Conservation (phyloP, 2,329 filamentous ascomycete species). For the Xylariaceae sp. region DNA sequence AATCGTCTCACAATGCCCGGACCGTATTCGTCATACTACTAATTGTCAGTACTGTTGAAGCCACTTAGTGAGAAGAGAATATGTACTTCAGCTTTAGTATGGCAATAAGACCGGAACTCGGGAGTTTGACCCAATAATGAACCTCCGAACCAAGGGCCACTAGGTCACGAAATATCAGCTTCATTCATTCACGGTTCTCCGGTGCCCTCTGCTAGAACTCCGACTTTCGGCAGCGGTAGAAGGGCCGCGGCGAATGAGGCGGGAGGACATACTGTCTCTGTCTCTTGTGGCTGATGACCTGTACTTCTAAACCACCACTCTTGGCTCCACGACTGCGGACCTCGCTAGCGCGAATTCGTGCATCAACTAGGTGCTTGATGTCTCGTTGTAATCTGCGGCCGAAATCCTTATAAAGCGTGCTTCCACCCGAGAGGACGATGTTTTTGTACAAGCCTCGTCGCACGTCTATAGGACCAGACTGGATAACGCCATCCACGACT, state of each 20-base stretch:
- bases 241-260: too few relatives aligned
- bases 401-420: conserved; percentile 98
- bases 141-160: conserved; percentile 94
- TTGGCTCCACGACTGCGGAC: conserved; percentile 85
- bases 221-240: too few relatives aligned
- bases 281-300: conserved; percentile 95
- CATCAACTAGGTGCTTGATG: conserved; percentile 93
- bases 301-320: conserved; percentile 91
- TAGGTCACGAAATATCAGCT: too few relatives aligned
- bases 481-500: conserved; percentile 95
- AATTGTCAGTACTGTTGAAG: conserved; percentile 5
- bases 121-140: conserved; percentile 95
- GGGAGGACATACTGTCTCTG: conserved; percentile 73
- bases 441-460: conserved; percentile 98
- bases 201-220: too few relatives aligned
- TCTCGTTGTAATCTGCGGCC: conserved; percentile 92
- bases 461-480: conserved; percentile 96
- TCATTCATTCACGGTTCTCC: too few relatives aligned
- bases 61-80: neutral
- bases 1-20: conserved; percentile 94
- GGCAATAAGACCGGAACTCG: conserved; percentile 97
- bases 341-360: conserved; percentile 87
- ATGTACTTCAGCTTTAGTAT: conserved; percentile 75
- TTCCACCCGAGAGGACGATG: conserved; percentile 95
- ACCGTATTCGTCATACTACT: conserved; percentile 88